Base-by-base conservation (phyloP, 768 basidiomycete species). In the Collybia sordida region DNA sequence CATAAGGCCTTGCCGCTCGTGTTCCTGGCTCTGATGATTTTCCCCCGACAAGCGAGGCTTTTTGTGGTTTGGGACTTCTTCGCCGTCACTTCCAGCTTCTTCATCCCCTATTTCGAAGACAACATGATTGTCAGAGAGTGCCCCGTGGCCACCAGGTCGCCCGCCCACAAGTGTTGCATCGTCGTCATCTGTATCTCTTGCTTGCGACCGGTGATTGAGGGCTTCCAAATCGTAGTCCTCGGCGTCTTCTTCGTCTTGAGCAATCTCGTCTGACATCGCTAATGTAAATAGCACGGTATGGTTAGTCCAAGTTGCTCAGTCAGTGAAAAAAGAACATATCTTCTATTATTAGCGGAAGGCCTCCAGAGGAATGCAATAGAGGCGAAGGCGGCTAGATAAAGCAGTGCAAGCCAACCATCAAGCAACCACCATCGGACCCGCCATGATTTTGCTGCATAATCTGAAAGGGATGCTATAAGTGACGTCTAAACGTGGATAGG, bases 261-360 rank as follows among this genome's bases (percentile, higher is more conserved):
- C 93, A 45, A 98, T 70, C 72, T 99, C 97, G 56, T 98, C 95
- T 21, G 92, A 95, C 88, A 98, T 94, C 28, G 93, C 85, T 53
- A 99, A 83, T 65, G 88, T 90, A 56, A 62, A 77, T 58, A 77
- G 70, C 24, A 43, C 42, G 54, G 44, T 53, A 42, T 67, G 52
- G 37, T 50, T 43, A 49, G 47, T 49, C 38, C 61, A 50, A 69
- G 58, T 52, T 48, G 39, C 15, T 43, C 36, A 52, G 28, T 46
- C 5, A 47, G 25, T 45, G 14, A 56, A 41, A 19, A 42, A 46
- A 49, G 39, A 4, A 82, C 87, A 72, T 78, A 88, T 86, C 90
- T 85, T 72, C 88, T 79, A 75, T 95, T 94, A 64, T 90, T 83
- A 35, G 77, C 81, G n/a, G 89, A 87, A 22, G 97, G 97, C 28